A percentile compares a stretch with the other conserved stretches of the same genome.
Conservation (phyloP, 768 basidiomycete genomes). For the Mycena pura region DNA sequence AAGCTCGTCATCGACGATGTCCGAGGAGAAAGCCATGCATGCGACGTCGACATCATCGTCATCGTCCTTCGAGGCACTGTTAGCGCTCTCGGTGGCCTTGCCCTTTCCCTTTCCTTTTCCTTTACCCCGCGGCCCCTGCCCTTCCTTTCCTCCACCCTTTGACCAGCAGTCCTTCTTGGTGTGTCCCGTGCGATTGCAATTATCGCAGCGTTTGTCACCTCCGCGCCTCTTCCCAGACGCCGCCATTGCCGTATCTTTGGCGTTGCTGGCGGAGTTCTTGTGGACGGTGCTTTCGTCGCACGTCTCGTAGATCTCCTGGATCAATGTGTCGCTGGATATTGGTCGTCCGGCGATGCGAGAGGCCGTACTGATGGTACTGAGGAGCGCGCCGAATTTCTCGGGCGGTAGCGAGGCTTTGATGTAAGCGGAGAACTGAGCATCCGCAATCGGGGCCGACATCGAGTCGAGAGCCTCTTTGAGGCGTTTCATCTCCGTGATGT, state of each 20-base stretch:
- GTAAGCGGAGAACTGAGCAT: constrained; percentile 4
- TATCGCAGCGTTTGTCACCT: constrained; percentile 29
- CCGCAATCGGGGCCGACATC: constrained; percentile 12
- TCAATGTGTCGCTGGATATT: neutral
- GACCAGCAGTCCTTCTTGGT: constrained; percentile 25
- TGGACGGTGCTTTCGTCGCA: neutral
- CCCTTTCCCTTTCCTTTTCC: constrained; percentile 20
- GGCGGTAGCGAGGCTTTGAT: constrained; percentile 9
- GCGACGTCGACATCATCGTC: constrained; percentile 5
- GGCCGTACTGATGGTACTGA: neutral
- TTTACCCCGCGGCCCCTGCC: constrained; percentile 35
- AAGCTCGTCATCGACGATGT: neutral
- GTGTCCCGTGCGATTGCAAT: constrained; percentile 42
- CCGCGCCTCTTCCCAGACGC: constrained; percentile 14
- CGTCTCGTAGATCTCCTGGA: constrained; percentile 6
- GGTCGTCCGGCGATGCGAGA: neutral
- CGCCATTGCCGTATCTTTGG: neutral
- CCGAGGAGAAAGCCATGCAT: neutral
- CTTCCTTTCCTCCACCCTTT: constrained; percentile 35
- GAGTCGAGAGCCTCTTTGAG: constrained; percentile 39
- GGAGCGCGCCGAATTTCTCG: constrained; percentile 1
- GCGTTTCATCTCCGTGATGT: constrained; percentile 12
- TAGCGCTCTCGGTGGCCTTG: constrained; percentile 14
- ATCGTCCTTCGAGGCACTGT: constrained; percentile 12
- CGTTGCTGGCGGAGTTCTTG: neutral